phyloP scores from a whole-genome alignment of 2,329 filamentous ascomycete genomes.

The Didymella pinodella region DNA sequence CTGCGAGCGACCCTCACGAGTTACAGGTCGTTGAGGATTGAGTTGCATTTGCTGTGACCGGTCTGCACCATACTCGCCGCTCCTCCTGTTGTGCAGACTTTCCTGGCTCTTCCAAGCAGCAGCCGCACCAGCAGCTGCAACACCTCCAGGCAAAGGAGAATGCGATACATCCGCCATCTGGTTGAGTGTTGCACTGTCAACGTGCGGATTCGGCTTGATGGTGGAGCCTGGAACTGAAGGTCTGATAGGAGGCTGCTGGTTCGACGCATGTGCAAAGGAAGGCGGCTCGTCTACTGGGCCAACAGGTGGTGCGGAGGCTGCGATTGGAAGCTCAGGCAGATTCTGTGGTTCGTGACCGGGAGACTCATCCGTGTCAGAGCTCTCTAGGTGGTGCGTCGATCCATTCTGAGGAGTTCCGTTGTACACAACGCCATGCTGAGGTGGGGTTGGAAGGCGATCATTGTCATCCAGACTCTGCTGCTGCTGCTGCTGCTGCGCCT shows the following conservation, averaged over 20 bases:
- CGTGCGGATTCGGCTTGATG: conserved; percentile 80
- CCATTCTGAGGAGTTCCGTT: conserved; percentile 30
- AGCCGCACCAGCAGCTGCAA: conserved; percentile 51
- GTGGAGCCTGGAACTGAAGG: conserved; percentile 76
- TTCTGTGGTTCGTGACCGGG: conserved; percentile 38
- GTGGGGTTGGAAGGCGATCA: conserved; percentile 51
- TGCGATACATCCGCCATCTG: conserved; percentile 78
- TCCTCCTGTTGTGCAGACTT: conserved; percentile 40
- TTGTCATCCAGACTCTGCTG: conserved; percentile 40
- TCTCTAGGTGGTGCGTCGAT: conserved; percentile 35
- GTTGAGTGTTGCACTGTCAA: conserved; percentile 81
- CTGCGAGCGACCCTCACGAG: conserved; percentile 59
- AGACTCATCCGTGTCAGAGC: conserved; percentile 43
- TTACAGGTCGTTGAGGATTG: conserved; percentile 62
- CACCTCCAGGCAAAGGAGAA: conserved; percentile 51
- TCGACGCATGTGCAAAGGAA: conserved; percentile 77
- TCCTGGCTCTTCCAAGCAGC: conserved; percentile 52
- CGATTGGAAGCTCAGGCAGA: conserved; percentile 47
- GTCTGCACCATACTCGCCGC: conserved; percentile 41
- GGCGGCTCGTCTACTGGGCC: conserved; percentile 82
- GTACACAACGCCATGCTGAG: conserved; percentile 46
- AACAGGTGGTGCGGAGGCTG: conserved; percentile 60
- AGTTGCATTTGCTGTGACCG: conserved; percentile 33
- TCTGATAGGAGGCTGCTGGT: conserved; percentile 71
- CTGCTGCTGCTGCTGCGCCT: conserved; percentile 44